Conservation (phyloP, 768 basidiomycete genomes). For the Antrodiella citrinella region DNA sequence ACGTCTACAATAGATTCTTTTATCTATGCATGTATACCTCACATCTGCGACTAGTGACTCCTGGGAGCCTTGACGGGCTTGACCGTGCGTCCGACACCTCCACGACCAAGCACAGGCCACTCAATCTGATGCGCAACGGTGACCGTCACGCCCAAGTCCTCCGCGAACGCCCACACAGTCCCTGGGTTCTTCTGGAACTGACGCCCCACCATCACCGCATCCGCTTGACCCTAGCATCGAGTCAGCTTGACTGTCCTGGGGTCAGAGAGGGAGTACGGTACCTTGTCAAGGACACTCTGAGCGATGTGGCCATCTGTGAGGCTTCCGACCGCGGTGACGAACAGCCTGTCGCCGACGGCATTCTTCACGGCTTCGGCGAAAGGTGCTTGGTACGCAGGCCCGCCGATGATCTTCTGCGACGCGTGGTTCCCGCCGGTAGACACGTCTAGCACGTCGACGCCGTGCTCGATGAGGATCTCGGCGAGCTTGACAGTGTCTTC, state of each 20-base stretch:
- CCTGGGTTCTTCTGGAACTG: slow-evolving; percentile 56
- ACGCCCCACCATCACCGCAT: slow-evolving; percentile 30
- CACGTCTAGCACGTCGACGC: slow-evolving; percentile 70
- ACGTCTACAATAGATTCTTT: neutral
- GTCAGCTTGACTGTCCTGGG: neutral
- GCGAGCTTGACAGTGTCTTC: slow-evolving; percentile 61
- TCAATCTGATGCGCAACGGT: slow-evolving; percentile 43
- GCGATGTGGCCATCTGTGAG: slow-evolving; percentile 50
- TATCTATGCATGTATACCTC: neutral
- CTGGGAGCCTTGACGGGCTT: neutral
- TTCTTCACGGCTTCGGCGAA: slow-evolving; percentile 29
- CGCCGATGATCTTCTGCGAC: slow-evolving; percentile 39
- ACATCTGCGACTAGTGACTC: too few species aligned
- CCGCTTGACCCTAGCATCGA: slow-evolving; percentile 33
- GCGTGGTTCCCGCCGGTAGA: slow-evolving; percentile 54
- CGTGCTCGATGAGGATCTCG: slow-evolving; percentile 47
- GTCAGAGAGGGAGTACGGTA: neutral
- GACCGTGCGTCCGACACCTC: neutral
- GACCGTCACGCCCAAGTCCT: slow-evolving; percentile 42
- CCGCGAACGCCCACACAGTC: slow-evolving; percentile 38
- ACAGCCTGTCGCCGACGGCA: slow-evolving; percentile 29
- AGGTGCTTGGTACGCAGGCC: slow-evolving; percentile 8
- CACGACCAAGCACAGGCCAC: slow-evolving; percentile 28
- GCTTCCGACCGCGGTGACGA: slow-evolving; percentile 49
- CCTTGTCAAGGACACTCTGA: slow-evolving; percentile 43